Conservation (phyloP, 768 basidiomycete genomes). For the Trametes elegans region DNA sequence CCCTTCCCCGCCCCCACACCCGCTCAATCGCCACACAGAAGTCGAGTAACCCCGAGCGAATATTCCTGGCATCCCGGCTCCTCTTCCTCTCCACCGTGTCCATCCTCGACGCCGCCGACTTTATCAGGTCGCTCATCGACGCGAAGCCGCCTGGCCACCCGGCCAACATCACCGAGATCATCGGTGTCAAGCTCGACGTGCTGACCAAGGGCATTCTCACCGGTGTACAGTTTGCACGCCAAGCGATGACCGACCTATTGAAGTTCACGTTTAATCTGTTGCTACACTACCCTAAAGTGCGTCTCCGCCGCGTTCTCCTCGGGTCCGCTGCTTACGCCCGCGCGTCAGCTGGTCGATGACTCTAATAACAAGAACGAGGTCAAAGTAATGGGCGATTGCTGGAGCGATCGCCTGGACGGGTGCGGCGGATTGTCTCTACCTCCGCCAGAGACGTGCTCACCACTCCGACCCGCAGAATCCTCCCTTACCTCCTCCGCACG, state of each 20-base stretch:
- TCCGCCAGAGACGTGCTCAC: neutral
- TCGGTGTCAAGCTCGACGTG: constrained; percentile 58
- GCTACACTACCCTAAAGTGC: constrained; percentile 76
- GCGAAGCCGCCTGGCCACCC: constrained; percentile 49
- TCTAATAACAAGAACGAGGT: constrained; percentile 20
- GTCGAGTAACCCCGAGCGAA: constrained; percentile 56
- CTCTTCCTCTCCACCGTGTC: constrained; percentile 72
- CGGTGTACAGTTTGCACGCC: constrained; percentile 54
- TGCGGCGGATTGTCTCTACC: constrained; percentile 37
- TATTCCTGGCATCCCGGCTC: constrained; percentile 74
- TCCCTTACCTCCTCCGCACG: constrained; percentile 67
- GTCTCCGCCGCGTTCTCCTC: constrained; percentile 13
- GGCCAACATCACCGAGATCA: constrained; percentile 58
- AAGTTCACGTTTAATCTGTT: constrained; percentile 85
- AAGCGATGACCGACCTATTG: constrained; percentile 79
- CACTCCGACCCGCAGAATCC: constrained; percentile 44
- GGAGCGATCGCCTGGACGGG: constrained; percentile 74
- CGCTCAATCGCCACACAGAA: constrained; percentile 42
- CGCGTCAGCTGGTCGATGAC: constrained; percentile 23
- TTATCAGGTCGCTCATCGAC: constrained; percentile 62
- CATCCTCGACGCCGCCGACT: constrained; percentile 40
- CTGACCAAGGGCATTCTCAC: constrained; percentile 48
- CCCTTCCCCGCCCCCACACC: constrained; percentile 18
- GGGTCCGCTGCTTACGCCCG: neutral
- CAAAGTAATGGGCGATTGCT: constrained; percentile 69